Base-by-base conservation (phyloP, 768 basidiomycete genomes). In the Dictyophora rubrovolvata region DNA sequence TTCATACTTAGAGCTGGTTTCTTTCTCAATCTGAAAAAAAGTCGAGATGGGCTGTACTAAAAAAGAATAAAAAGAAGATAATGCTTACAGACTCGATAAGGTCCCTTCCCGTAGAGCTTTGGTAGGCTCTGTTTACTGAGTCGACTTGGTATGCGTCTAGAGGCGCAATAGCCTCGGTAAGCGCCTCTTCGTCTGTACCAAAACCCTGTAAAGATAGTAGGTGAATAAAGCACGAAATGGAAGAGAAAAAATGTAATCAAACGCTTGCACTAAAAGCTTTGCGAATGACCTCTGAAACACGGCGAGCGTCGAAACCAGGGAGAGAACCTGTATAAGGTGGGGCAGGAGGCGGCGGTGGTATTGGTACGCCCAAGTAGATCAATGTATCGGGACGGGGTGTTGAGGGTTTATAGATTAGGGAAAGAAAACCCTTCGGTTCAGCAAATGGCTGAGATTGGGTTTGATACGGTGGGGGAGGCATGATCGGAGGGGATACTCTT, bases 1-100 rank as follows among this genome's bases (percentile, higher is more conserved):
- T 42, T 59, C 57, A 53, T 59, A 59, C 57, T 48, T 52, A 33
- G 57, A 59, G 11, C 48, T 50, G 9, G 50, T 53, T 51, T 59
- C 57, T 46, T 59, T 59, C 57, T 59, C 57, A 21, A 59, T 59
- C 57, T 59, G 17, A 20, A 2, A 51, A 48, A 21, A 18, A n/a
- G 9, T 14, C n/a, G 47, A n/a, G 20, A n/a, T n/a, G n/a, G n/a
- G n/a, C n/a, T n/a, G n/a, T n/a, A n/a, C n/a, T n/a, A 34, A 50
- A 28, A 28, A 3, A 7, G 2, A 28, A 28, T 28, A 28, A 28
- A 3, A 28, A 28, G n/a, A n/a, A n/a, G n/a, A n/a, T n/a, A n/a
- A 28, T 28, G 28, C 57, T 51, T 11, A 59, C 57, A 16, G 57
- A 6, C 28, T 52, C 51, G 3, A 59, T 5, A 14, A 59, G 50